Base-by-base conservation (phyloP, 179 eudicot species). In the Actinidia arguta region DNA sequence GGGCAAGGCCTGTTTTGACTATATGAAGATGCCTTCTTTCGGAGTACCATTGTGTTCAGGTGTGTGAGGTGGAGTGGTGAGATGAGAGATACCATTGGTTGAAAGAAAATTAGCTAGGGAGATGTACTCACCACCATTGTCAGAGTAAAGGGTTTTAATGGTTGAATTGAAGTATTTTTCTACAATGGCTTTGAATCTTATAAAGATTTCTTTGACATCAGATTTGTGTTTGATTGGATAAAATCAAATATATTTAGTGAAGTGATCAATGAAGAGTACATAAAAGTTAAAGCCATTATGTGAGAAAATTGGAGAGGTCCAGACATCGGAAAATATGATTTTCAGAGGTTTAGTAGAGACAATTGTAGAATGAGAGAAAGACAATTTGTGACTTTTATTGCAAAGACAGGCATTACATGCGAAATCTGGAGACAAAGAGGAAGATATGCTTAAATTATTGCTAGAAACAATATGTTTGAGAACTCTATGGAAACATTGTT, bases 201-300 rank as follows among this genome's bases (percentile, higher is more conserved):
- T 31, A 44, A 76, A 76, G 4, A 59, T 0, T 2, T 9, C 8
- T 0, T 4, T 8, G 0, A 76, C 68, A 1, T 76, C 39, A 4
- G 27, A 59, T 76, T 76, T 76, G 22, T 44, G 9, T 61, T 76
- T n/a, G 0, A 58, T 3, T 0, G 31, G 68, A 36, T 76, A 76
- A 10, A 76, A 11, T 68, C 68, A 76, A 4, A 31, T 17, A 18
- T 75, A 75, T 36, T 55, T 52, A 0, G 64, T 54, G 6, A 75
- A 75, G 31, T 58, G 52, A 76, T 76, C 79, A 8, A 76, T 31
- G 42, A 77, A 58, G n/a, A 61, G 12, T 7, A 77, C n/a, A 61
- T 58, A 77, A 42, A 18, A 56, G 6, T 56, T 18, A 20, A 27
- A 76, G 13, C 56, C 27, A 56, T 76, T 31, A 17, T 8, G 3